phyloP scores from a whole-genome alignment of 257 asterid genomes.

The Solanum verrucosum region DNA sequence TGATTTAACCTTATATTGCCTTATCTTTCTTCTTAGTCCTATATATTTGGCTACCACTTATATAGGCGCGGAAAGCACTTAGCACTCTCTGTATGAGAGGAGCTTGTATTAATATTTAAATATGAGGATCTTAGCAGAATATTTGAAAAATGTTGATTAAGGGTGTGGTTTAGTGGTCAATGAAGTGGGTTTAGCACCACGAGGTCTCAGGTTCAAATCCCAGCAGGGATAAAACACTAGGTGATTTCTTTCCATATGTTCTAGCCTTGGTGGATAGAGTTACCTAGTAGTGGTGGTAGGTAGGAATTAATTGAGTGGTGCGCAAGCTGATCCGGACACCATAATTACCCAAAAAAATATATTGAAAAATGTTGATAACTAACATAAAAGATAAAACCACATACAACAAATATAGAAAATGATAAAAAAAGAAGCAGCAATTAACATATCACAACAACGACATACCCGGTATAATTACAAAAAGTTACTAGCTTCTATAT shows the following conservation, averaged over 20 bases:
- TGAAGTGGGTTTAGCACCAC: not conserved
- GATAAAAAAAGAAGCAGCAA: not conserved
- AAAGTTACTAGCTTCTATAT: not conserved
- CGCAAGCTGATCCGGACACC: not conserved
- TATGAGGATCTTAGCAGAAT: not conserved
- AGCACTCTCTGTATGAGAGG: not conserved
- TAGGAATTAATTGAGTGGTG: not conserved
- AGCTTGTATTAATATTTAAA: not conserved
- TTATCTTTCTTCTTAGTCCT: not conserved
- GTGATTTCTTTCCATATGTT: not conserved
- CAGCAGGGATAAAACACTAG: not conserved
- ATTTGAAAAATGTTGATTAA: not conserved
- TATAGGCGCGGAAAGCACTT: not conserved
- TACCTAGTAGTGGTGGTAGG: not conserved
- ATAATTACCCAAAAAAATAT: not conserved
- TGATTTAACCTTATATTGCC: not conserved
- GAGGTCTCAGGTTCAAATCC: not conserved
- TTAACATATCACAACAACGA: not conserved
- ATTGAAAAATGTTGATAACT: not conserved
- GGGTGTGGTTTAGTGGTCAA: not conserved
- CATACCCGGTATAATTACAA: not conserved
- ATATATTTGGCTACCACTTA: not conserved
- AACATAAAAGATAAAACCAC: not conserved
- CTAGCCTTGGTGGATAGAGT: not conserved
- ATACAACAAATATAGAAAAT: not conserved